Evolutionary conservation across 306 rosid genomes (phyloP).

Genomic region (Coriaria nepalensis): DNA sequence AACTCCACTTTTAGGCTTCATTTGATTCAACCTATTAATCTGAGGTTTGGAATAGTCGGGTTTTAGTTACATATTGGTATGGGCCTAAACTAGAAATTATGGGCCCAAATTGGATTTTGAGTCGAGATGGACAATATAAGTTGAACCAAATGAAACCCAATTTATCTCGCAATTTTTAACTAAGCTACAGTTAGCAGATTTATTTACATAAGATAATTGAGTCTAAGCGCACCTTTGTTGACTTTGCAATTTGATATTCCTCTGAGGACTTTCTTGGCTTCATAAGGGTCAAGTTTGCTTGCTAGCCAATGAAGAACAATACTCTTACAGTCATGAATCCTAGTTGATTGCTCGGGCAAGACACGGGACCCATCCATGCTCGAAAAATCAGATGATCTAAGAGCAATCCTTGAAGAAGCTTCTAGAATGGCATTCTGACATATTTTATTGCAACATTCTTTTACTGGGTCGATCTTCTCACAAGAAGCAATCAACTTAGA

Average conservation of each 20-base stretch:
- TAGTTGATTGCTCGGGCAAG: constrained; percentile 39
- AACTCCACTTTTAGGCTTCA: no score
- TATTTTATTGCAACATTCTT: constrained; percentile 65
- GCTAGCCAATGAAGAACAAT: constrained; percentile 84
- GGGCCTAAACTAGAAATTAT: no score
- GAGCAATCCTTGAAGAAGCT: constrained; percentile 68
- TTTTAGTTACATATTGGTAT: no score
- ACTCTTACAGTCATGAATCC: constrained; percentile 55
- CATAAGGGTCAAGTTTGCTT: constrained; percentile 65
- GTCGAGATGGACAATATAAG: no score
- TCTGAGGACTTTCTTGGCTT: constrained; percentile 70
- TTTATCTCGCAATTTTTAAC: no score
- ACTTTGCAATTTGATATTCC: constrained; percentile 78
- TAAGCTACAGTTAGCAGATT: neutral
- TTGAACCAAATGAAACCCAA: no score
- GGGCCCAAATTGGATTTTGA: no score
- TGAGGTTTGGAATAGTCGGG: no score
- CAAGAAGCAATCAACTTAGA: constrained; percentile 73
- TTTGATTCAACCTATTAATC: no score
- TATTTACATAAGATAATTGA: neutral
- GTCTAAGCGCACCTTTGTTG: constrained; percentile 45
- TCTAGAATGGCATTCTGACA: constrained; percentile 86
- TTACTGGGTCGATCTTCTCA: constrained; percentile 69
- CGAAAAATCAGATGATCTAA: constrained; percentile 51
- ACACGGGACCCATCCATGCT: constrained; percentile 31